Percentiles rank a stretch among this genome's conserved stretches.
phyloP scores from a whole-genome alignment of 805 yeast species.

The Zygotorulaspora chibaensis region DNA sequence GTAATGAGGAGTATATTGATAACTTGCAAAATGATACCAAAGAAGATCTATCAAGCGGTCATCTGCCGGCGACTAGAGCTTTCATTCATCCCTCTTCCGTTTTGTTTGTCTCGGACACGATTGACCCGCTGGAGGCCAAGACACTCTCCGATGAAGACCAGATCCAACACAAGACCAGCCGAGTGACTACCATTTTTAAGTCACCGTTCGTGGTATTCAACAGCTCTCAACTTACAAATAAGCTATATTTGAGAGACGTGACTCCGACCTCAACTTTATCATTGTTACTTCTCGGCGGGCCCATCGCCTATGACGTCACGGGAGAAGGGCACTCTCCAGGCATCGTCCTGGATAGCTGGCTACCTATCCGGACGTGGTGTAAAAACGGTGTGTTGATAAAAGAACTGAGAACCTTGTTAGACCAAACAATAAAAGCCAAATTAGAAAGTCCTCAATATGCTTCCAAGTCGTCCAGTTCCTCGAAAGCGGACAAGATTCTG shows the following conservation, averaged over 20 bases:
- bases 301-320: constrained; percentile 52
- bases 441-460: constrained; percentile 47
- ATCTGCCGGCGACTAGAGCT: constrained; percentile 61
- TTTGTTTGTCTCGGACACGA: constrained; percentile 48
- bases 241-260: constrained; percentile 64
- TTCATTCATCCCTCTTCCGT: constrained; percentile 86
- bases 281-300: constrained; percentile 77
- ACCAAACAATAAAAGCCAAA: constrained; percentile 58
- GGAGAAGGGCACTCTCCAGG: constrained; percentile 67
- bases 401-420: constrained; percentile 61
- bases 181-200: constrained; percentile 37
- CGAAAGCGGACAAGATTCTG: constrained; percentile 37
- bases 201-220: constrained; percentile 62
- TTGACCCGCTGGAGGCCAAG: constrained; percentile 26
- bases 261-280: constrained; percentile 78
- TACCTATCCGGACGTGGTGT: constrained; percentile 89
- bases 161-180: constrained; percentile 24
- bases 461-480: constrained; percentile 3
- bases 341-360: constrained; percentile 80
- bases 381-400: constrained; percentile 84
- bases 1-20: constrained; percentile 52
- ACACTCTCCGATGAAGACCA: constrained; percentile 17
- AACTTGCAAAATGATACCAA: constrained; percentile 19
- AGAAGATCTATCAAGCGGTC: constrained; percentile 12
- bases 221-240: constrained; percentile 58